Percentiles rank a stretch among this genome's conserved stretches.
These are phyloP conservation scores for Dictyostelium purpureum DNA, from an alignment of 78 protist genomes.

Conservation along the genomic window DNA sequence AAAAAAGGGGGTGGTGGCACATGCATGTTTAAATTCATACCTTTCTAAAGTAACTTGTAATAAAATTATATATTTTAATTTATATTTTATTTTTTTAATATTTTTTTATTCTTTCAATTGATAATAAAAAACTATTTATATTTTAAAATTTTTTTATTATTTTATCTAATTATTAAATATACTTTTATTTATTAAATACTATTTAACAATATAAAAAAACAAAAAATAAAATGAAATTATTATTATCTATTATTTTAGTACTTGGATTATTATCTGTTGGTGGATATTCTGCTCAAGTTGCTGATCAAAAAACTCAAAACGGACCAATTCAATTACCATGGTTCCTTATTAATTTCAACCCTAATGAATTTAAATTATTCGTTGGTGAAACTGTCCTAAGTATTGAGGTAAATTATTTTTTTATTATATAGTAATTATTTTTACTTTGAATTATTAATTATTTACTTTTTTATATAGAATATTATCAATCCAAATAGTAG, in stretches of 20 bases:
- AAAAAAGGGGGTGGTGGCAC: neutral
- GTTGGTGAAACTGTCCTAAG: neutral
- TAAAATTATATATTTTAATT: neutral
- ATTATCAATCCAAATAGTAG: neutral
- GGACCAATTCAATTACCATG: neutral
- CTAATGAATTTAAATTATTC: neutral
- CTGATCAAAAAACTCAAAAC: no score
- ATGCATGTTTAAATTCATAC: no score
- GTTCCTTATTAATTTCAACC: neutral
- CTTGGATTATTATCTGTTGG: neutral
- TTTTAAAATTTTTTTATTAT: neutral
- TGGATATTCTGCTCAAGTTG: neutral
- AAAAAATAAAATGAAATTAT: constrained; percentile 1
- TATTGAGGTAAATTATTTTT: neutral
- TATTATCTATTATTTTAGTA: neutral
- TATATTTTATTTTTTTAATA: neutral
- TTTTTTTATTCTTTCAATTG: neutral
- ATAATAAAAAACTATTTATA: neutral
- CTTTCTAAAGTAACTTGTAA: no score
- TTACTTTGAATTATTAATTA: neutral
- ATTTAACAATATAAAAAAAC: neutral
- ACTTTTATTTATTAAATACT: neutral
- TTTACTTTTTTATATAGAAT: neutral
- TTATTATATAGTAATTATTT: neutral
- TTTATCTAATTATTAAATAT: neutral